phyloP scores from a whole-genome alignment of 257 asterid genomes.

The Solanum okadae region DNA sequence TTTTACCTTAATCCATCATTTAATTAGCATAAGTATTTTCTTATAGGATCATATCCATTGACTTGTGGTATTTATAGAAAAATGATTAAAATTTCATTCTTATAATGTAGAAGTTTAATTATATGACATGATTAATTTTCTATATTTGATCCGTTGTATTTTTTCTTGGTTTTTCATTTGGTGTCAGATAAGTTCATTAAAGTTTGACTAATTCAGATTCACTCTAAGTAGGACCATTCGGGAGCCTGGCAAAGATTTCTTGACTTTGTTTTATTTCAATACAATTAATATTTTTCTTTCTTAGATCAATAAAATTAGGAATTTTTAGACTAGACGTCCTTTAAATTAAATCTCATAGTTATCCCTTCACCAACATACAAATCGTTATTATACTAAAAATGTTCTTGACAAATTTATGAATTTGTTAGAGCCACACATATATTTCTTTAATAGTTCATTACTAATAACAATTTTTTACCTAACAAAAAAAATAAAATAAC shows the following conservation, averaged over 20 bases:
- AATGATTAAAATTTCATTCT: not conserved
- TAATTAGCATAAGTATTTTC: not conserved
- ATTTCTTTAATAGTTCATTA: not conserved
- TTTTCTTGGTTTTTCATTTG: not conserved
- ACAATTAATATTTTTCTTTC: not conserved
- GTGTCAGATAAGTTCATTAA: not conserved
- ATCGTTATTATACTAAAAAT: not conserved
- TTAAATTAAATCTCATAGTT: not conserved
- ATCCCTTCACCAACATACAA: not conserved
- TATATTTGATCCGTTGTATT: not conserved
- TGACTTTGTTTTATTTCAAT: not conserved
- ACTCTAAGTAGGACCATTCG: fast-evolving
- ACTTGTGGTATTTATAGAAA: not conserved
- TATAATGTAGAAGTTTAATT: not conserved
- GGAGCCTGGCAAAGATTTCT: not conserved
- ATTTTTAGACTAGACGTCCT: not conserved
- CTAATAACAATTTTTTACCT: not conserved
- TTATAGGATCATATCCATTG: not conserved
- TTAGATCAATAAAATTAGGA: not conserved
- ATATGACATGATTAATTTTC: not conserved
- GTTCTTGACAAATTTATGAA: not conserved
- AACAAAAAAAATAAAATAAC: not conserved
- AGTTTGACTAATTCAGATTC: not conserved
- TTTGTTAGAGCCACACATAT: not conserved
- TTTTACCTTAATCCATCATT: not conserved